Base-by-base conservation (phyloP, 495 filamentous ascomycete species). In the Copromyces sp. region DNA sequence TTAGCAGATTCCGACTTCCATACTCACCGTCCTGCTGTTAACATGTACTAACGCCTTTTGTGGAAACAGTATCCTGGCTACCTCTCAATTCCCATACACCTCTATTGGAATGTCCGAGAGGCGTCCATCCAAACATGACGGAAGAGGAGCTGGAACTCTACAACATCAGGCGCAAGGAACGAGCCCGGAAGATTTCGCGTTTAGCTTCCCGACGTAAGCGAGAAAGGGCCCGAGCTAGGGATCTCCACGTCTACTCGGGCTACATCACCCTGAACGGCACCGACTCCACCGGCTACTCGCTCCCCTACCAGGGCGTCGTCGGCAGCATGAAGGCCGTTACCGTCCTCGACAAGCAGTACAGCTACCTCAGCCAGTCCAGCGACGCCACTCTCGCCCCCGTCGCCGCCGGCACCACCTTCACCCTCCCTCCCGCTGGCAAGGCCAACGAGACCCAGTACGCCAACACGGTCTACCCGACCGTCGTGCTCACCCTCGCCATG, bases 291-390 rank as follows among this genome's bases (percentile, higher is more conserved):
- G 78, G 78, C 32, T 78, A 86, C 39, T 84, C 84, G 11, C 77
- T 88, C 4, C 86, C 86, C 2, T 87, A 88, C 75, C 80, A 85
- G 71, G 86, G 86, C 17, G 83, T 84, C 29, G 80, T 77, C 17
- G 86, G 86, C 32, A 84, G 81, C 75, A 72, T 88, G 71, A 78
- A 81, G 65, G 73, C 74, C 32, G 78, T 79, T 9, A 76, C 76
- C 40, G 81, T 84, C 9, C 81, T 87, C 59, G 80, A 82, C 74
- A 72, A 74, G 2, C 73, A 73, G 16, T 73, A 75, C 37, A 79
- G 81, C 3, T 76, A 73, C 59, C 77, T 86, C 40, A 76, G 79
- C 65, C 72, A 79, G n/a, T 74, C 80, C 38, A 71, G 70, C 11
- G 83, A 85, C 74, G 20, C 39, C n/a, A 74, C 75, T 32, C 74